Evolutionary conservation across 352 stramenopile species (phyloP), one percentile per base, ranked within the genome.

Genomic region (Phytophthora cryptogea): DNA sequence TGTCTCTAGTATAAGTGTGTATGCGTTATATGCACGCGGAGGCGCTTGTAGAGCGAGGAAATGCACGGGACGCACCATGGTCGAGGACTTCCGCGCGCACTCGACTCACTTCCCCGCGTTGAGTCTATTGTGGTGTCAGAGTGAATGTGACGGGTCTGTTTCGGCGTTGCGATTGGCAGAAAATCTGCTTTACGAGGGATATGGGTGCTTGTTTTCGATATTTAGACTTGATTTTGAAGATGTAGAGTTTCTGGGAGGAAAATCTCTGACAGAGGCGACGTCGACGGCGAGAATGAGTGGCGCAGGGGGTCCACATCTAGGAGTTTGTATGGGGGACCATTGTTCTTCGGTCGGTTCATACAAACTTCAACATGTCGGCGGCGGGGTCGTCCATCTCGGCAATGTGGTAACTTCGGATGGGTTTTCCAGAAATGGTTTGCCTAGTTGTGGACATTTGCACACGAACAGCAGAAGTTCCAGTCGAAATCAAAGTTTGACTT

Each of bases 241-340:
- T 45, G 41, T 67, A 37, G 54, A 42, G 9, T 31, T 58, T 53
- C 16, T 5, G 27, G 40, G 35, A 32, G 26, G 36, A 46, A 52
- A 51, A 51, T 66, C 39, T 30, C 6, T 67, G 59, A 68, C 59
- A 20, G 11, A 53, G 52, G 59, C 53, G 59, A 68, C 59, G 59
- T 68, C 59, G 40, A 68, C 54, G n/a, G 26, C 28, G 11, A 43
- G 32, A 67, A 70, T 63, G 63, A 71, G 41, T 71, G 63, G 63
- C 20, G 45, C 30, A 5, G 54, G 44, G 39, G 35, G 44, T 36
- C 31, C 33, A 55, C 53, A 33, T 67, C 58, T 70, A 35, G 27
- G 9, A 58, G 33, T 63, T 70, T 67, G 63, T 70, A 70, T 67
- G 48, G 17, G 20, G 32, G 43, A 51, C 16, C 54, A 51, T 39